Conservation (phyloP, 2,329 filamentous ascomycete genomes). For the Sporothrix dimorphospora region DNA sequence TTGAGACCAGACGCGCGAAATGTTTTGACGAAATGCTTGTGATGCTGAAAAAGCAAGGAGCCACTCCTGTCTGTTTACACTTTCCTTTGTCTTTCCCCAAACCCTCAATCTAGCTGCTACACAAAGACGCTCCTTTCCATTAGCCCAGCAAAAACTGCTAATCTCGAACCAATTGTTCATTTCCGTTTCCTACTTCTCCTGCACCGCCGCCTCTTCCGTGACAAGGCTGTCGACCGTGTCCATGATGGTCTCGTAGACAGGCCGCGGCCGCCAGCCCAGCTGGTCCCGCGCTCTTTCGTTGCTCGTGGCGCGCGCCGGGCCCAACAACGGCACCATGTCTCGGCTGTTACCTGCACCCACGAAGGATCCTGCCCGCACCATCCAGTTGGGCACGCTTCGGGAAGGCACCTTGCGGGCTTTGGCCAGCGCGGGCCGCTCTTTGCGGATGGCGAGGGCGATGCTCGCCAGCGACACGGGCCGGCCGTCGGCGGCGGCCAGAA, state of each 20-base stretch:
- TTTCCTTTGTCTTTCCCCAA: too few relatives aligned
- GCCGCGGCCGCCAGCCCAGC: constrained; percentile 18
- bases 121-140: too few relatives aligned
- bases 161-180: too few relatives aligned
- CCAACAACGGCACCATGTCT: not conserved
- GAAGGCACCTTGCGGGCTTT: not conserved
- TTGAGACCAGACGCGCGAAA: too few relatives aligned
- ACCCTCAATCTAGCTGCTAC: too few relatives aligned
- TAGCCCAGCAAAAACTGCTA: too few relatives aligned
- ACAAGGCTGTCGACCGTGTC: constrained; percentile 18
- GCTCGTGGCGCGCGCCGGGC: not conserved
- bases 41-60: too few relatives aligned
- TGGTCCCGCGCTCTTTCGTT: not conserved
- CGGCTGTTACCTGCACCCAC: not conserved
- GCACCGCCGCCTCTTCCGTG: not conserved
- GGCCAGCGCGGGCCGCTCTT: constrained; percentile 13
- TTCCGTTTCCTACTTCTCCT: not conserved
- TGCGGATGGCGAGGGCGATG: constrained; percentile 7
- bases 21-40: too few relatives aligned
- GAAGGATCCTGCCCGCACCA: not conserved
- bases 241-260: constrained; percentile 15
- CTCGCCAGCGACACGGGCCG: not conserved
- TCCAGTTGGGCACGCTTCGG: not conserved
- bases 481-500: constrained; percentile 28
- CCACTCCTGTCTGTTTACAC: too few relatives aligned